Conservation (phyloP, 2,329 filamentous ascomycete genomes). For the Botrytis fabae region DNA sequence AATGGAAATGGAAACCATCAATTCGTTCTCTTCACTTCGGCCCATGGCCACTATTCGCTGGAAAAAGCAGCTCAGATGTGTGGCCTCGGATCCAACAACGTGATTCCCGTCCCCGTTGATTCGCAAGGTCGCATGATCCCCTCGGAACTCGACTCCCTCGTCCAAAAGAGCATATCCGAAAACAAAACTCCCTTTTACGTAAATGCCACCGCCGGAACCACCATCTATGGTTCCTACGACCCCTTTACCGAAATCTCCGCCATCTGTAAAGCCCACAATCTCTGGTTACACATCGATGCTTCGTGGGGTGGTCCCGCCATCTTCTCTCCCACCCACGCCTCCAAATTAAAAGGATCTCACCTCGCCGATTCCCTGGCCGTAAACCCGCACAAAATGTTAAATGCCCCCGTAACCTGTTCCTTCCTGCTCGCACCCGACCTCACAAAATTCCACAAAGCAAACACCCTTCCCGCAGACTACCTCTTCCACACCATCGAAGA, state of each 20-base stretch:
- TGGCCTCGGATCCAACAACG: conserved; percentile 74
- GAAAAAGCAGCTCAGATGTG: conserved; percentile 93
- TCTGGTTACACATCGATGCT: conserved; percentile 94
- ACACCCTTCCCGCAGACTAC: conserved; percentile 85
- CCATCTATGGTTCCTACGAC: conserved; percentile 87
- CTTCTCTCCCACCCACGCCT: conserved; percentile 66
- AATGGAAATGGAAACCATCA: conserved; percentile 64
- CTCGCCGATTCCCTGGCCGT: conserved; percentile 80
- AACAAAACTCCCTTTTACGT: conserved; percentile 89
- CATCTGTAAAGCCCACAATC: conserved; percentile 67
- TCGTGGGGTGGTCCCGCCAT: conserved; percentile 86
- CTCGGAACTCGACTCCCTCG: conserved; percentile 60
- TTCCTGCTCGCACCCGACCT: conserved; percentile 82
- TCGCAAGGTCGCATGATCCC: conserved; percentile 69
- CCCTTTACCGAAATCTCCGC: conserved; percentile 68
- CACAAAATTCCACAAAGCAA: conserved; percentile 74
- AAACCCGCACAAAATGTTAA: conserved; percentile 98
- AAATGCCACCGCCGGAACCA: conserved; percentile 93
- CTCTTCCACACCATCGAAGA: conserved; percentile 61
- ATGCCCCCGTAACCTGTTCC: conserved; percentile 84
- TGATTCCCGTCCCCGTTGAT: conserved; percentile 76
- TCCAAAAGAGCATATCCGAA: conserved; percentile 60
- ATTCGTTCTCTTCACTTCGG: conserved; percentile 85
- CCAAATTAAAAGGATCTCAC: conserved; percentile 68
- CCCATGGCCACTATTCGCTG: conserved; percentile 90